Conservation (phyloP, 2,329 filamentous ascomycete species). For the Monosporascus ibericus region DNA sequence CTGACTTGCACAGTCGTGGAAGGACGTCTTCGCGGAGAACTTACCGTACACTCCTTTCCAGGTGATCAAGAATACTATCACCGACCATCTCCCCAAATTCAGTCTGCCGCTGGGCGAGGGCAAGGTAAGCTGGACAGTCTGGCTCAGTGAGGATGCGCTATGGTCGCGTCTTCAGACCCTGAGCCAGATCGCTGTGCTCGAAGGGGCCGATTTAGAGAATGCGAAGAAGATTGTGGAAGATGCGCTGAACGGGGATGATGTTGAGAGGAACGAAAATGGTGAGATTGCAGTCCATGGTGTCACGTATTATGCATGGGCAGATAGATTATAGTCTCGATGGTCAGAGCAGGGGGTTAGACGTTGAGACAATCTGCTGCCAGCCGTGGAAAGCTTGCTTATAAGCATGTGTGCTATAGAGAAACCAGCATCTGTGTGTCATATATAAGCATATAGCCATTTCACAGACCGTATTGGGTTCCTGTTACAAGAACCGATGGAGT, state of each 20-base stretch:
- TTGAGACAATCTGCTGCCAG: too few species aligned
- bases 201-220: slow-evolving; percentile 41
- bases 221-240: slow-evolving; percentile 47
- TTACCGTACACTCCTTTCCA: slow-evolving; percentile 45
- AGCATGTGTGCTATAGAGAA: too few species aligned
- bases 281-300: slow-evolving; percentile 59
- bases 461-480: too few species aligned
- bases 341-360: neutral
- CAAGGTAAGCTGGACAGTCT: slow-evolving; percentile 49
- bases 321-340: slow-evolving; percentile 29
- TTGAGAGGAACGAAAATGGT: slow-evolving; percentile 53
- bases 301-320: slow-evolving; percentile 60
- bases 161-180: slow-evolving; percentile 61
- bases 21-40: slow-evolving; percentile 56
- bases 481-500: too few species aligned
- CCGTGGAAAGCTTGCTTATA: neutral
- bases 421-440: too few species aligned
- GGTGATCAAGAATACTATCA: slow-evolving; percentile 37
- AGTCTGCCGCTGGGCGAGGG: slow-evolving; percentile 55
- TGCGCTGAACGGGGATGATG: slow-evolving; percentile 45
- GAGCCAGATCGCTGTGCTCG: slow-evolving; percentile 59
- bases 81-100: slow-evolving; percentile 42
- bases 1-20: slow-evolving; percentile 41
- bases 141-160: slow-evolving; percentile 51
- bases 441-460: too few species aligned